Conservation (phyloP, 2,329 filamentous ascomycete species). For the Fusarium sp. region DNA sequence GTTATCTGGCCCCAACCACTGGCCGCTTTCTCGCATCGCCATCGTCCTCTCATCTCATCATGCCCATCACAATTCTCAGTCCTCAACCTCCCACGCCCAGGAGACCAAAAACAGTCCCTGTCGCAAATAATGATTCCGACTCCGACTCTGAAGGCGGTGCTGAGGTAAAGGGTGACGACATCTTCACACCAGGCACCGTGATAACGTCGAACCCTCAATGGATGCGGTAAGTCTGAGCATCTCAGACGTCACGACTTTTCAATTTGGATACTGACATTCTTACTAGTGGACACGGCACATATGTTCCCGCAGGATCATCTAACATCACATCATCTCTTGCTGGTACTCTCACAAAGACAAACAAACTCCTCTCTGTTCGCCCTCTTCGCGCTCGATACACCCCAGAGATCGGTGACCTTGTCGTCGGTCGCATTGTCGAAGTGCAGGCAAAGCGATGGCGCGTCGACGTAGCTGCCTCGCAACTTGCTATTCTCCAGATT, state of each 20-base stretch:
- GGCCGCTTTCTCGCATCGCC: slow-evolving; percentile 10
- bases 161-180: slow-evolving; percentile 61
- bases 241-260: slow-evolving; percentile 3
- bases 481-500: slow-evolving; percentile 86
- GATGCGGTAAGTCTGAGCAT: slow-evolving; percentile 74
- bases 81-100: slow-evolving; percentile 52
- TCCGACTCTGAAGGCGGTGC: slow-evolving; percentile 61
- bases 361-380: slow-evolving; percentile 93
- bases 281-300: slow-evolving; percentile 89
- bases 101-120: slow-evolving; percentile 32
- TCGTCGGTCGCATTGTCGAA: slow-evolving; percentile 92
- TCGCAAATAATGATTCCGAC: slow-evolving; percentile 54
- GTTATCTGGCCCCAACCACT: not conserved
- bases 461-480: slow-evolving; percentile 89
- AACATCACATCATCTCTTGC: slow-evolving; percentile 91
- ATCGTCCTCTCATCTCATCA: slow-evolving; percentile 43
- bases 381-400: slow-evolving; percentile 93
- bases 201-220: slow-evolving; percentile 95
- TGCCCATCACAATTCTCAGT: slow-evolving; percentile 63
- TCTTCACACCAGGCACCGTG: slow-evolving; percentile 89
- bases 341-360: slow-evolving; percentile 90
- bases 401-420: slow-evolving; percentile 95
- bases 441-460: slow-evolving; percentile 96
- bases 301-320: slow-evolving; percentile 70
- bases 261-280: slow-evolving; percentile 19